These are phyloP conservation scores for Coniosporium tulheliwenetii DNA, from an alignment of 2,329 filamentous ascomycete species.

Conservation along the genomic window DNA sequence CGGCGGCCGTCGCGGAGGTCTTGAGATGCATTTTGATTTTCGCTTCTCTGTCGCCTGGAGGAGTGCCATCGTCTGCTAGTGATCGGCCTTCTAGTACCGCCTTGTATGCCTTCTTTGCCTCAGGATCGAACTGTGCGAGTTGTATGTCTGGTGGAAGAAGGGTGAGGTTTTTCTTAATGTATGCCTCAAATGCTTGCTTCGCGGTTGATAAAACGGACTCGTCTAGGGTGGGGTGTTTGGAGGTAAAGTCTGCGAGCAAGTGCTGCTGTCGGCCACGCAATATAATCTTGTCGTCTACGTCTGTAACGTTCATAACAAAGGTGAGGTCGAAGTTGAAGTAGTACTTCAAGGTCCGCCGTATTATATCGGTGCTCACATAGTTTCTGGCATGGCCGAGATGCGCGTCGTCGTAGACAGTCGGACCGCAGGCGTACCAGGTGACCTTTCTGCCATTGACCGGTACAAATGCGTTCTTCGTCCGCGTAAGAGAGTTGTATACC, in stretches of 20 bases:
- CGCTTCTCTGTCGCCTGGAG: slow-evolving; percentile 60
- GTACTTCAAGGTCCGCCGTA: slow-evolving; percentile 65
- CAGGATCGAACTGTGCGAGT: slow-evolving; percentile 30
- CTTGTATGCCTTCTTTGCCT: slow-evolving; percentile 35
- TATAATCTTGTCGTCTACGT: slow-evolving; percentile 52
- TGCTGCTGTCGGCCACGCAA: slow-evolving; percentile 59
- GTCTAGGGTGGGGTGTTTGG: slow-evolving; percentile 26
- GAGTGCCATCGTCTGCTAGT: slow-evolving; percentile 33
- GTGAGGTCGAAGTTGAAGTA: slow-evolving; percentile 72
- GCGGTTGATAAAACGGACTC: slow-evolving; percentile 32
- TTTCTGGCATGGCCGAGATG: slow-evolving; percentile 77
- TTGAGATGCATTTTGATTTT: slow-evolving; percentile 84
- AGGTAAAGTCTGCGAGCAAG: slow-evolving; percentile 55
- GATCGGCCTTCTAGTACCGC: slow-evolving; percentile 38
- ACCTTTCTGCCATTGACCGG: slow-evolving; percentile 58
- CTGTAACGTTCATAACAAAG: slow-evolving; percentile 90
- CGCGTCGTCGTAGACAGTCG: slow-evolving; percentile 64
- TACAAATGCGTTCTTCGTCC: slow-evolving; percentile 57
- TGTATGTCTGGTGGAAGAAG: slow-evolving; percentile 28
- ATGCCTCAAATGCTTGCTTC: slow-evolving; percentile 36
- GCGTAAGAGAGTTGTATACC: slow-evolving; percentile 68
- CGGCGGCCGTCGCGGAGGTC: slow-evolving; percentile 38
- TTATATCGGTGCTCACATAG: slow-evolving; percentile 81
- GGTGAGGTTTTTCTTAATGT: slow-evolving; percentile 53
- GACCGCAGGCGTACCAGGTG: slow-evolving; percentile 80